phyloP scores from a whole-genome alignment of 2,329 filamentous ascomycete species.

The Penicillium nordicum region DNA sequence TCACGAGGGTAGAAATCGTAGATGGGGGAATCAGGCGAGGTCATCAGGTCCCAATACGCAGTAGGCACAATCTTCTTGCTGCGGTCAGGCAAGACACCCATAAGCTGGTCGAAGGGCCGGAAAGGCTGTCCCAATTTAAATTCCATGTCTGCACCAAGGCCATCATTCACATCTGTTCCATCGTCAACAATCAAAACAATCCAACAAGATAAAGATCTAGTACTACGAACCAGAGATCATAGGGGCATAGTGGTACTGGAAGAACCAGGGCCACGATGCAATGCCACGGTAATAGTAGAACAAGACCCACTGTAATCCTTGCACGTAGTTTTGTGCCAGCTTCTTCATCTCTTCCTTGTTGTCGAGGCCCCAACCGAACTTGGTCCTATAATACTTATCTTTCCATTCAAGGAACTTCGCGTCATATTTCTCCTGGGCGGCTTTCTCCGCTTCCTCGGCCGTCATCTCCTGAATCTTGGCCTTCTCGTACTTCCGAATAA shows the following conservation, averaged over 20 bases:
- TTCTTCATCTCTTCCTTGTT: constrained; percentile 76
- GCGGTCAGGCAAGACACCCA: constrained; percentile 95
- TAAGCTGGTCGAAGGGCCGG: constrained; percentile 90
- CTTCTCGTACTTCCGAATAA: constrained; percentile 87
- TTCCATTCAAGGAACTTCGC: constrained; percentile 91
- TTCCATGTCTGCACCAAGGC: constrained; percentile 79
- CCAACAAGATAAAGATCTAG: background rate
- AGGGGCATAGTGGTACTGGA: constrained; percentile 92
- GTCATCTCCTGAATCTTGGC: constrained; percentile 79
- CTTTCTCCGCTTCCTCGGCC: constrained; percentile 71
- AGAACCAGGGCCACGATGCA: constrained; percentile 98
- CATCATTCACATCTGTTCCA: constrained; percentile 73
- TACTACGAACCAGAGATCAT: constrained; percentile 73
- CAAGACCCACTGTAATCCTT: constrained; percentile 95
- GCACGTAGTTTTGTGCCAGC: constrained; percentile 92
- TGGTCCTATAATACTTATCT: constrained; percentile 84
- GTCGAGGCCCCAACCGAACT: constrained; percentile 84
- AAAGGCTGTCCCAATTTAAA: constrained; percentile 96
- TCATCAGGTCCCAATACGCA: constrained; percentile 91
- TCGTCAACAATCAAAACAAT: constrained; percentile 21
- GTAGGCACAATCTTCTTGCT: constrained; percentile 93
- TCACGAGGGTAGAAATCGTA: constrained; percentile 97
- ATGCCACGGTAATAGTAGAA: constrained; percentile 98
- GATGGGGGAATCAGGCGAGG: constrained; percentile 81
- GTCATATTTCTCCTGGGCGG: constrained; percentile 81